Percentiles rank a stretch among this genome's conserved stretches.
These are phyloP conservation scores for Chalaropsis ovoidea DNA, from an alignment of 2,329 filamentous ascomycete species.

Conservation along the genomic window DNA sequence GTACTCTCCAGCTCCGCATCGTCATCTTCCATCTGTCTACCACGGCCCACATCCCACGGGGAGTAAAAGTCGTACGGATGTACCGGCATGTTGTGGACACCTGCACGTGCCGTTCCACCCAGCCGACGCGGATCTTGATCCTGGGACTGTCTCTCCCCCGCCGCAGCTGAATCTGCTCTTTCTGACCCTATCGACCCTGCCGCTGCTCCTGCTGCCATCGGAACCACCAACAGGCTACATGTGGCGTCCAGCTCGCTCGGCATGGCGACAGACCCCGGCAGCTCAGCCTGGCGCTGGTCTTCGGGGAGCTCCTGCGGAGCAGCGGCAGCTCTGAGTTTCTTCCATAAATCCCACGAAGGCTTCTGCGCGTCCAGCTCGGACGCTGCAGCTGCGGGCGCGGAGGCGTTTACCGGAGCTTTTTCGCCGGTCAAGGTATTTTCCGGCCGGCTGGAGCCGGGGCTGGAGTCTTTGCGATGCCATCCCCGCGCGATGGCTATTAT, in stretches of 20 bases:
- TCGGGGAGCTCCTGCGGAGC: constrained; percentile 14
- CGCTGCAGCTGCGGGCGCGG: too few relatives aligned
- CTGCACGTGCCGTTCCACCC: background rate
- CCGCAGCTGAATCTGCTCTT: too few relatives aligned
- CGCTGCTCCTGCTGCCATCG: background rate
- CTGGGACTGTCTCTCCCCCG: background rate
- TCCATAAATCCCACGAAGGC: constrained; percentile 15
- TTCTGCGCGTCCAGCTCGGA: background rate
- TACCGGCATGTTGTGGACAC: background rate
- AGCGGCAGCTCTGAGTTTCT: constrained; percentile 1
- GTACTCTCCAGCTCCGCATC: background rate
- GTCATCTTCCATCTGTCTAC: background rate
- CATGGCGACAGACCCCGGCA: constrained; percentile 5
- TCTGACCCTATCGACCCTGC: too few relatives aligned
- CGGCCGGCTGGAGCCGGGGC: background rate
- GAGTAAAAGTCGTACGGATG: constrained; percentile 24
- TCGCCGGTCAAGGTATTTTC: background rate
- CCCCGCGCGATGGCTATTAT: background rate
- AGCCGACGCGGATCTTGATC: background rate
- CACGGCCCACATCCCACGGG: constrained; percentile 11
- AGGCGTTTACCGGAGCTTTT: background rate
- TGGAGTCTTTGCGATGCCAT: background rate
- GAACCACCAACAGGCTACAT: too few relatives aligned
- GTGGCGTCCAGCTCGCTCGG: constrained; percentile 18
- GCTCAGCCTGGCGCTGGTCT: constrained; percentile 3